phyloP scores from a whole-genome alignment of 352 stramenopile species.

The Phytophthora cryptogea region DNA sequence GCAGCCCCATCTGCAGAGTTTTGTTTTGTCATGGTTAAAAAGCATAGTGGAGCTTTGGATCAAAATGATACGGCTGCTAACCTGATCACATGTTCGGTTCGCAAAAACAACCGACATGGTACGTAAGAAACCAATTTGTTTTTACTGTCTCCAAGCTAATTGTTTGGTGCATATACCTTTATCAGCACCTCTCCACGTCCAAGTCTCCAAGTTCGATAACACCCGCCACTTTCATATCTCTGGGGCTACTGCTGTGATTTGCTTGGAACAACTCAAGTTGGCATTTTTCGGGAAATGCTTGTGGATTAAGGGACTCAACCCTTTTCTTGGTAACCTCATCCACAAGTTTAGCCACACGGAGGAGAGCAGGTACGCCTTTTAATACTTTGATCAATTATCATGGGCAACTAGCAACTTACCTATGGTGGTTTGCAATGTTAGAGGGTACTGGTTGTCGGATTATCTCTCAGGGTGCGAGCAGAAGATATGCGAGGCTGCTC shows the following conservation, averaged over 20 bases:
- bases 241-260: conserved; percentile 69
- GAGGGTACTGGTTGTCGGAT: conserved; percentile 64
- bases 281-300: conserved; percentile 75
- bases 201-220: conserved; percentile 82
- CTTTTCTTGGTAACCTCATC: conserved; percentile 80
- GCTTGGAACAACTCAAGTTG: conserved; percentile 75
- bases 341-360: conserved; percentile 52
- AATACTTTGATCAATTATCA: no score
- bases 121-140: conserved; percentile 1
- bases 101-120: conserved; percentile 76
- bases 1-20: conserved; percentile 51
- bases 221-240: conserved; percentile 76
- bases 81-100: conserved; percentile 76
- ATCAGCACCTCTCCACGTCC: conserved; percentile 66
- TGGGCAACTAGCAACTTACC: not conserved
- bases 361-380: conserved; percentile 43
- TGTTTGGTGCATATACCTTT: not conserved
- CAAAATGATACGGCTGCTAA: conserved; percentile 77
- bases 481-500: conserved; percentile 56
- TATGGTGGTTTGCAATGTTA: conserved; percentile 12
- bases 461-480: conserved; percentile 64
- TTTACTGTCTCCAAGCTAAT: not conserved
- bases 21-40: conserved; percentile 81
- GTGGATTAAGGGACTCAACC: conserved; percentile 71
- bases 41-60: conserved; percentile 57